Percentiles rank a stretch among this genome's conserved stretches.
phyloP scores from a whole-genome alignment of 495 filamentous ascomycete species.

The Xeromyces bisporus region DNA sequence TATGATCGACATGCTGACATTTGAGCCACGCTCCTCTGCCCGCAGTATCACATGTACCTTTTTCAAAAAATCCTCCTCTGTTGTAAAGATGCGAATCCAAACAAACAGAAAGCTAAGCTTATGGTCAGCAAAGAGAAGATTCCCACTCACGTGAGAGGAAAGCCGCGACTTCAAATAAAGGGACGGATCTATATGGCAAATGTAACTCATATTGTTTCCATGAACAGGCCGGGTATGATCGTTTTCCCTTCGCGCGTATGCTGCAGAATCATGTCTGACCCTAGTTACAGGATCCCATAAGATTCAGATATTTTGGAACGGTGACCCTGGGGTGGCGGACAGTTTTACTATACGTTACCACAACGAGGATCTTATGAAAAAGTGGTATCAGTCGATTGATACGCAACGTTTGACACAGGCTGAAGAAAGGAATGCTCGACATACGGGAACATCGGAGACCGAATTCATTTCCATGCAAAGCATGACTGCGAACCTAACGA shows the following conservation, averaged over 20 bases:
- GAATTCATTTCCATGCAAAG: constrained; percentile 68
- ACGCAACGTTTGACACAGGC: constrained; percentile 28
- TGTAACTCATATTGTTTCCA: constrained; percentile 78
- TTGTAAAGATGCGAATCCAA: constrained; percentile 85
- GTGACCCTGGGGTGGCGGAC: constrained; percentile 86
- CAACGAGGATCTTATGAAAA: constrained; percentile 82
- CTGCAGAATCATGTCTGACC: constrained; percentile 1
- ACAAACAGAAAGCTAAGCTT: constrained; percentile 63
- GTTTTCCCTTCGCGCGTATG: too few relatives aligned
- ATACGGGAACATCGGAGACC: constrained; percentile 43
- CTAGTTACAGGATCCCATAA: constrained; percentile 57
- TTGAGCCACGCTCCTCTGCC: background rate
- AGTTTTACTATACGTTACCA: constrained; percentile 87
- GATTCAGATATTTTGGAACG: constrained; percentile 97
- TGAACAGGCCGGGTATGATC: constrained; percentile 68
- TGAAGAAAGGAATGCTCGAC: constrained; percentile 31
- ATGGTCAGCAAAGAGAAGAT: constrained; percentile 50
- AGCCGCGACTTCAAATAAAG: constrained; percentile 78
- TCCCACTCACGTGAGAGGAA: constrained; percentile 51
- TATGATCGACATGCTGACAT: background rate
- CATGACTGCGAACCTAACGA: constrained; percentile 42
- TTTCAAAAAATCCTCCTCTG: constrained; percentile 92
- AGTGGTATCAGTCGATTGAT: constrained; percentile 55
- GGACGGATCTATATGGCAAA: constrained; percentile 99
- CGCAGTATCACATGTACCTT: constrained; percentile 88